Evolutionary conservation across 2,329 filamentous ascomycete species (phyloP).

Genomic region (Calonectria pauciramosa): DNA sequence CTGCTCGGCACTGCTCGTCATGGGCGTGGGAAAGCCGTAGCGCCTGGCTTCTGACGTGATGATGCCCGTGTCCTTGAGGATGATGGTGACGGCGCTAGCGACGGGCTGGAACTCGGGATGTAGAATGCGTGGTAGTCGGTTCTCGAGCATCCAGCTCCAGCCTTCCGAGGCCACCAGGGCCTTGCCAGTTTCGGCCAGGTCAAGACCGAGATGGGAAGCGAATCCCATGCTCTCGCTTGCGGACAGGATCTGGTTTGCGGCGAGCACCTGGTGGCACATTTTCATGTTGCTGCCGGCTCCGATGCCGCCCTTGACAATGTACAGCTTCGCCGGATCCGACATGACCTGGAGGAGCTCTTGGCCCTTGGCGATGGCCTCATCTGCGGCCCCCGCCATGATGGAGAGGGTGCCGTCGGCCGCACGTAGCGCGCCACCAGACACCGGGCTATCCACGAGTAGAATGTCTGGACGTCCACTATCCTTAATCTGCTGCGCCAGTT

Average conservation of each 20-base stretch:
- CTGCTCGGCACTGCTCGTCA: conserved; percentile 75
- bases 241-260: conserved; percentile 73
- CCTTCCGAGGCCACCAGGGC: conserved; percentile 62
- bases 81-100: conserved; percentile 71
- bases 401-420: conserved; percentile 76
- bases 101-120: conserved; percentile 65
- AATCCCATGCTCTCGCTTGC: conserved; percentile 73
- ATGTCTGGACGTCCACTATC: conserved; percentile 24
- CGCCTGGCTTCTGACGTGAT: conserved; percentile 75
- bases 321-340: conserved; percentile 72
- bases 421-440: conserved; percentile 45
- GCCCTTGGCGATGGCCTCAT: conserved; percentile 69
- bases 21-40: conserved; percentile 69
- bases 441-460: conserved; percentile 53
- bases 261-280: conserved; percentile 77
- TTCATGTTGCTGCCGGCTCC: conserved; percentile 77
- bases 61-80: conserved; percentile 74
- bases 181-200: conserved; percentile 57
- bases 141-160: conserved; percentile 74
- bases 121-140: conserved; percentile 69
- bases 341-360: conserved; percentile 73
- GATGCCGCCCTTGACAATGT: conserved; percentile 71
- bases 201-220: conserved; percentile 67
- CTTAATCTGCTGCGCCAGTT: conserved; percentile 18
- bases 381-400: conserved; percentile 78